phyloP scores from a whole-genome alignment of 768 basidiomycete species.

The Lactarius sp. region DNA sequence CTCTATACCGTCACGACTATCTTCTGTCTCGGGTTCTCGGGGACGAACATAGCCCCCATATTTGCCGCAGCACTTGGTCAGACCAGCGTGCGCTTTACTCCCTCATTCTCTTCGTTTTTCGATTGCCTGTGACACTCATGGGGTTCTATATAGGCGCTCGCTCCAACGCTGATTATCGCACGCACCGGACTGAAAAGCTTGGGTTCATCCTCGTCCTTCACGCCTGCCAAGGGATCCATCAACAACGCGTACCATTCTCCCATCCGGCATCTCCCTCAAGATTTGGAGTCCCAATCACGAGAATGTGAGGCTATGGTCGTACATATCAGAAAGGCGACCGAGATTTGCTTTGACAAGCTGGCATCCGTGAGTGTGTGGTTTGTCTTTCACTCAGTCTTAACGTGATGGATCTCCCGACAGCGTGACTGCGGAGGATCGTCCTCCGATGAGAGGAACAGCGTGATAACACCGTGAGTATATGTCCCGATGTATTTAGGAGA shows the following conservation, averaged over 20 bases:
- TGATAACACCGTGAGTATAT: no score
- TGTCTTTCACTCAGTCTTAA: neutral
- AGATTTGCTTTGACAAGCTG: neutral
- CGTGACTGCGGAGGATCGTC: no score
- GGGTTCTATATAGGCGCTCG: neutral
- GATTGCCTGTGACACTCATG: neutral
- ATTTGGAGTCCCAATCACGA: neutral
- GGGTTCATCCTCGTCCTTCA: neutral
- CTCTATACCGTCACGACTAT: slow-evolving; percentile 13
- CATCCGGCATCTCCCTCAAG: neutral
- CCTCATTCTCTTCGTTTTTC: neutral
- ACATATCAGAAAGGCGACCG: slow-evolving; percentile 9
- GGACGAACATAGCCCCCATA: slow-evolving; percentile 2
- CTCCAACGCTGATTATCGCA: slow-evolving; percentile 17
- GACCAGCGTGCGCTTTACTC: slow-evolving; percentile 6
- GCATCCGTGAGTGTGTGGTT: neutral
- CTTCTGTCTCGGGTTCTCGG: slow-evolving; percentile 7
- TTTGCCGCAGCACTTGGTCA: slow-evolving; percentile 11
- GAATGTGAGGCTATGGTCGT: neutral
- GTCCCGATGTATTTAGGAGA: no score
- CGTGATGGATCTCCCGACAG: no score
- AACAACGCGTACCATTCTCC: neutral
- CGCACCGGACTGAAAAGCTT: slow-evolving; percentile 2
- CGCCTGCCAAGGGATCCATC: slow-evolving; percentile 5
- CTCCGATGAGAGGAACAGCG: no score